These are phyloP conservation scores for Beauveria caledonica DNA, from an alignment of 2,329 filamentous ascomycete species.

Conservation along the genomic window DNA sequence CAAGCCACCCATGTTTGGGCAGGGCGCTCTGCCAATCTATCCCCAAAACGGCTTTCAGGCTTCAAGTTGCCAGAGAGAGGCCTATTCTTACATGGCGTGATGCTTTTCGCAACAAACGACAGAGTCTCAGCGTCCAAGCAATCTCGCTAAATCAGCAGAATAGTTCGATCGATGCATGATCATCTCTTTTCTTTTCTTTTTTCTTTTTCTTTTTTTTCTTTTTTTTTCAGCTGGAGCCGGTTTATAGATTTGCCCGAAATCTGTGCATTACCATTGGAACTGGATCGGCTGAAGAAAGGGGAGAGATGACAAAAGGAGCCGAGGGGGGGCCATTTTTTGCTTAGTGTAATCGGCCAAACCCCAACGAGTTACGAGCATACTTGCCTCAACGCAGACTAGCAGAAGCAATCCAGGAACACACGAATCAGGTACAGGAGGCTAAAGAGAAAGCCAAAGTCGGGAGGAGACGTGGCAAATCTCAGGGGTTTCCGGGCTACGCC, in stretches of 20 bases:
- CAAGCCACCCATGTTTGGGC: neutral
- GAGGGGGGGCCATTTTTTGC: too few species aligned
- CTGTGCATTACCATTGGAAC: neutral
- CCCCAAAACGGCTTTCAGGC: neutral
- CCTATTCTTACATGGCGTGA: neutral
- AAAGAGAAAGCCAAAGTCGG: neutral
- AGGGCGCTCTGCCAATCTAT: neutral
- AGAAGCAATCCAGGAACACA: conserved; percentile 9
- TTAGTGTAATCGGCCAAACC: neutral
- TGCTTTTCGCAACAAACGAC: neutral
- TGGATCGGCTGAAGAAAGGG: neutral
- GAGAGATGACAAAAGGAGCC: neutral
- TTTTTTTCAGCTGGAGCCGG: neutral
- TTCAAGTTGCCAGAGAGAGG: neutral
- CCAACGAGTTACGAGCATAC: neutral
- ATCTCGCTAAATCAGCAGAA: neutral
- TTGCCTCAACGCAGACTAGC: neutral
- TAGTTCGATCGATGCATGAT: neutral
- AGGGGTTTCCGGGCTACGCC: neutral
- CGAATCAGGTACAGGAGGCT: neutral
- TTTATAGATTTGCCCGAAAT: too few species aligned
- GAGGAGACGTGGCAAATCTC: conserved; percentile 11
- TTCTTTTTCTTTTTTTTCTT: neutral
- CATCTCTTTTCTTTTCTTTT: too few species aligned
- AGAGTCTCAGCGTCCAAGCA: neutral